Base-by-base conservation (phyloP, 305 asterid species). In the Fraxinus platypoda region DNA sequence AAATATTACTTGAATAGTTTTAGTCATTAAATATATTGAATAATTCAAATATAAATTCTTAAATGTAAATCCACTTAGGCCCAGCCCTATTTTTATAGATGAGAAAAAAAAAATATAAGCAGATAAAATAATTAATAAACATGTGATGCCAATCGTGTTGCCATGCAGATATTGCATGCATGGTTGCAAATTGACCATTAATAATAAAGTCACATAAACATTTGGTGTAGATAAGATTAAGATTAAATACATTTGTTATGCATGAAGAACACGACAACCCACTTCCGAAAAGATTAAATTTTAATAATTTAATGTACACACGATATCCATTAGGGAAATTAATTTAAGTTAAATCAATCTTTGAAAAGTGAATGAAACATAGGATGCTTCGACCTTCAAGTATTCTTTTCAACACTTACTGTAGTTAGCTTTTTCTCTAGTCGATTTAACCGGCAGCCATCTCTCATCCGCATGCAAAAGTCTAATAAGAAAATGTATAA, bases 201-300 rank as follows among this genome's bases (percentile, higher is more conserved):
- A 83, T 25, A 78, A 77, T 86, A 83, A 81, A 83, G 84, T 85
- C 86, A 87, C 23, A 52, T 21, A 59, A 59, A 59, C 68, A 59
- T 21, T 59, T 19, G 26, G 13, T 23, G 28, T 19, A 19, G 71
- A 59, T 33, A 33, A 33, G 37, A 33, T 33, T 59, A 59, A 59
- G 31, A 59, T 59, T 59, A 59, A 15, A 21, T 59, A 23, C 9
- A 28, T 83, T 83, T 80, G 84, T 83, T 82, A 82, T 73, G 80
- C 80, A 74, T 85, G 79, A 30, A 79, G 79, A 80, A 87, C 38
- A 80, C 89, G 90, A 87, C 90, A 89, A 76, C 89, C 88, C 89
- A 85, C 92, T 87, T 82, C 70, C 12, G 57, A 85, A 84, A 85
- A 79, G 84, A 59, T 75, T 54, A 79, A 74, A 43, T 11, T 43